Conservation (phyloP, 2,329 filamentous ascomycete genomes). For the Penicillium capsulatum region DNA sequence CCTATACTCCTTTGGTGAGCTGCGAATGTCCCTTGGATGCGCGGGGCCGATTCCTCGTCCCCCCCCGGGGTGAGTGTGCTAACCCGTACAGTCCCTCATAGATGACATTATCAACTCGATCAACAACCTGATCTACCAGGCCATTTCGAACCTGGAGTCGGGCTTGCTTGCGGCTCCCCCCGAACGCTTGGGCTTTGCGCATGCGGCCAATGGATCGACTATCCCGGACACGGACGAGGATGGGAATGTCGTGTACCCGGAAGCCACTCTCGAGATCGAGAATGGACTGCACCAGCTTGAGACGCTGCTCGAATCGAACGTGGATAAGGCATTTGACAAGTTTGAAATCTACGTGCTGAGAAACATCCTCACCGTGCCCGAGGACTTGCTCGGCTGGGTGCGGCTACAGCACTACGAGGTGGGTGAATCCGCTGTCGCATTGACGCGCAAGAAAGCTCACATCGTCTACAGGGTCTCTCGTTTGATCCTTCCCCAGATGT, state of each 20-base stretch:
- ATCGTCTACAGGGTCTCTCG: slow-evolving; percentile 33
- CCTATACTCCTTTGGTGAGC: slow-evolving; percentile 83
- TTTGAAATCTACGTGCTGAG: slow-evolving; percentile 86
- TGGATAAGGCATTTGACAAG: slow-evolving; percentile 80
- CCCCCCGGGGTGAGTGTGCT: slow-evolving; percentile 16
- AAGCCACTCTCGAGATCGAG: slow-evolving; percentile 70
- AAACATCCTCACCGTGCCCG: slow-evolving; percentile 72
- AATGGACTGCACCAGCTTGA: slow-evolving; percentile 81
- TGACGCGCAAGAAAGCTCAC: not conserved
- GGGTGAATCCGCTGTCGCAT: slow-evolving; percentile 3
- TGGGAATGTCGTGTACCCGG: slow-evolving; percentile 44
- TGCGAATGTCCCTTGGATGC: not conserved
- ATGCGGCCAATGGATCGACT: slow-evolving; percentile 45
- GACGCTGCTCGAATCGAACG: slow-evolving; percentile 72
- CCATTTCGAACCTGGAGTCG: slow-evolving; percentile 80
- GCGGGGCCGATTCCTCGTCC: slow-evolving; percentile 1
- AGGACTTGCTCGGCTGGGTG: slow-evolving; percentile 72
- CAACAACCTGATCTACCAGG: slow-evolving; percentile 88
- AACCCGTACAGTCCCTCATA: slow-evolving; percentile 66
- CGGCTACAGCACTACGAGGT: slow-evolving; percentile 81
- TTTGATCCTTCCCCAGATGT: slow-evolving; percentile 34
- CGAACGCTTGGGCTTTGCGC: slow-evolving; percentile 72
- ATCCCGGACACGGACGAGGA: slow-evolving; percentile 47
- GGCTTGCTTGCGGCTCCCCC: slow-evolving; percentile 72
- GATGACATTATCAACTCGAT: slow-evolving; percentile 98